A percentile compares a stretch with the other conserved stretches of the same genome.
Conservation (phyloP, 2,329 filamentous ascomycete species). For the Rugonectria rugulosa region DNA sequence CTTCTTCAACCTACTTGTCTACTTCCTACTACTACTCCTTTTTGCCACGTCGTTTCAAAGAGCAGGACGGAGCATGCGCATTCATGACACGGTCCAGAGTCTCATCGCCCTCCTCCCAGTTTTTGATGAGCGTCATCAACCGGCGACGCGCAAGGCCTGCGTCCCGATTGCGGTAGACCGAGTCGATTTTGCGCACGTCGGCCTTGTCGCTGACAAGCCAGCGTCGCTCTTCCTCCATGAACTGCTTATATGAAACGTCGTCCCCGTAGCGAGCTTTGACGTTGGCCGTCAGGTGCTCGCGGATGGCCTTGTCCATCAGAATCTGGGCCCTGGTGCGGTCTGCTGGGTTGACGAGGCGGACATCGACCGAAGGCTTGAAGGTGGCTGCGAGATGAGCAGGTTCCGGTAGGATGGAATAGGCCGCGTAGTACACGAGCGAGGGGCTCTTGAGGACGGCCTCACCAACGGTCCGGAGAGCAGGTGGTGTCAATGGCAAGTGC, state of each 20-base stretch:
- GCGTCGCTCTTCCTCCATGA: constrained; percentile 47
- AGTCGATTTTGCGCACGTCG: constrained; percentile 53
- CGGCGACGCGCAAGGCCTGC: constrained; percentile 46
- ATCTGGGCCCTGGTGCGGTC: constrained; percentile 36
- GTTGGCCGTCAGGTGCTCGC: constrained; percentile 41
- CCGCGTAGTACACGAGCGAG: constrained; percentile 48
- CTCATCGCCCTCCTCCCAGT: constrained; percentile 51
- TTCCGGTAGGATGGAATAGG: constrained; percentile 46
- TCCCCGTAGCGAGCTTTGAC: constrained; percentile 43
- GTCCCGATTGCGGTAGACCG: constrained; percentile 53
- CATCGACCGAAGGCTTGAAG: constrained; percentile 42
- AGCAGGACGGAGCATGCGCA: constrained; percentile 40
- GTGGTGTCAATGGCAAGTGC: constrained; percentile 45
- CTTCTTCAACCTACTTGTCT: no score
- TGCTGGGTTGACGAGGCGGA: constrained; percentile 33
- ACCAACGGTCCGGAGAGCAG: constrained; percentile 39
- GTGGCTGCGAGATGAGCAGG: constrained; percentile 27
- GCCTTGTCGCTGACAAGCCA: constrained; percentile 49
- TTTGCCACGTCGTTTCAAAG: constrained; percentile 26
- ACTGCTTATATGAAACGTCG: constrained; percentile 40
- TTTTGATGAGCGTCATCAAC: constrained; percentile 46
- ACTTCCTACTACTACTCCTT: neutral
- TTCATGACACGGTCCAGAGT: constrained; percentile 48
- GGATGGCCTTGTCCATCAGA: constrained; percentile 40
- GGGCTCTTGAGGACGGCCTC: constrained; percentile 40